Base-by-base conservation (phyloP, 2,329 filamentous ascomycete species). In the Colletotrichum godetiae region DNA sequence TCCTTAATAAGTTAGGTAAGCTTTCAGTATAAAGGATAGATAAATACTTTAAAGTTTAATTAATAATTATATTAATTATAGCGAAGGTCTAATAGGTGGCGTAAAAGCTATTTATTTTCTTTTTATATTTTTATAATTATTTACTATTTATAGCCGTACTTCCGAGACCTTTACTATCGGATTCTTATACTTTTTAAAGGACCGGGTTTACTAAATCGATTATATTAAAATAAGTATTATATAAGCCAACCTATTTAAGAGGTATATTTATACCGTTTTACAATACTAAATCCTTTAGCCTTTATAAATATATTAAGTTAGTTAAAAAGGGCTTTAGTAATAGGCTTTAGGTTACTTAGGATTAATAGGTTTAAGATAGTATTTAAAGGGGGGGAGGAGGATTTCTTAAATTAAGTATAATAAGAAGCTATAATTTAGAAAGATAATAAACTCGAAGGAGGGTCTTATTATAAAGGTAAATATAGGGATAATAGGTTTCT, bases 201-300 rank as follows among this genome's bases (percentile, higher is more conserved):
- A 35, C 68, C 29, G 7, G 61, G 33, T 35, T 35, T 5, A 35
- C 10, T 5, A 35, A 35, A 35, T 35, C 6, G 6, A 35, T 35
- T 35, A 53, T 68, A 75, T 56, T 69, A 49, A 35, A 74, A 69
- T 10, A 24, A 49, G 42, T 74, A 74, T 27, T 67, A 42, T 15
- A 69, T 72, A 31, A 53, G 27, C 58, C 58, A 60, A 24, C 52
- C 66, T 29, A 68, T 72, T 27, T 60, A 60, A 5, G 42, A 67
- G 12, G 53, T 49, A 15, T 22, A 31, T 35, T 35, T 35, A 35
- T 74, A 68, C n/a, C 59, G 42, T 35, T 57, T 37, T 52, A 72
- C 22, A 27, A 74, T 63, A 33, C 46, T 57, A 64, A 67, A 74
- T 15, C 60, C 52, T 35, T 68, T 68, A n/a, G 49, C 11, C 42